A percentile compares a stretch with the other conserved stretches of the same genome.
Evolutionary conservation across 805 yeast species (phyloP).

Genomic region (Huiozyma sinensis): DNA sequence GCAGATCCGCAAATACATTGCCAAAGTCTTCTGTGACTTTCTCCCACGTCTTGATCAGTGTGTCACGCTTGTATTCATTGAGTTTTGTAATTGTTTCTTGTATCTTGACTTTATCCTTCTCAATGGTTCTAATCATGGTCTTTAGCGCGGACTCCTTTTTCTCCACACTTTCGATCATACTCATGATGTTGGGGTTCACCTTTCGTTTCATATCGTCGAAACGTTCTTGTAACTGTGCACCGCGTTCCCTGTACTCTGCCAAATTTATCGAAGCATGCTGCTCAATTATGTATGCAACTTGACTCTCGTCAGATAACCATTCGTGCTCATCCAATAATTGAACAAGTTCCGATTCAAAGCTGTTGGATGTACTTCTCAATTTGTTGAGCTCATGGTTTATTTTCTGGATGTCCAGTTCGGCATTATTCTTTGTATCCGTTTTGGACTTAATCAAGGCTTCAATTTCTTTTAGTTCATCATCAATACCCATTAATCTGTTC

Average conservation of each 20-base stretch:
- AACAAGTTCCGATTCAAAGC: slow-evolving; percentile 33
- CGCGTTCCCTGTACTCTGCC: slow-evolving; percentile 49
- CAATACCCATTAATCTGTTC: slow-evolving; percentile 51
- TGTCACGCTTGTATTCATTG: slow-evolving; percentile 75
- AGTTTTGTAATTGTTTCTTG: slow-evolving; percentile 76
- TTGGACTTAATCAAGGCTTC: slow-evolving; percentile 36
- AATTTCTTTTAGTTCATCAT: slow-evolving; percentile 65
- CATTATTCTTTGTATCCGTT: slow-evolving; percentile 31
- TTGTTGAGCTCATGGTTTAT: slow-evolving; percentile 46
- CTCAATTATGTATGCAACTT: slow-evolving; percentile 44
- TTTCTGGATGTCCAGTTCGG: slow-evolving; percentile 43
- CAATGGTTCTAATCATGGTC: slow-evolving; percentile 76
- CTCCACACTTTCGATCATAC: slow-evolving; percentile 83
- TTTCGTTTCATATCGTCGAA: slow-evolving; percentile 64
- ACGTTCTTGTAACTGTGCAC: slow-evolving; percentile 44
- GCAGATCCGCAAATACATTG: slow-evolving; percentile 70
- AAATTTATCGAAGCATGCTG: slow-evolving; percentile 56
- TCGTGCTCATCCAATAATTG: slow-evolving; percentile 43
- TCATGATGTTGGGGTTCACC: slow-evolving; percentile 79
- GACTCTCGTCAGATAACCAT: slow-evolving; percentile 63
- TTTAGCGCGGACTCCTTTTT: slow-evolving; percentile 71
- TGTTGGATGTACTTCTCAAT: slow-evolving; percentile 29
- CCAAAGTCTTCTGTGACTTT: slow-evolving; percentile 89
- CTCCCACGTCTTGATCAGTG: slow-evolving; percentile 73
- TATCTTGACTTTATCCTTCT: slow-evolving; percentile 79